Percentiles rank a stretch among this genome's conserved stretches.
These are phyloP conservation scores for Stemphylium beticola DNA, from an alignment of 2,329 filamentous ascomycete species.

Conservation along the genomic window DNA sequence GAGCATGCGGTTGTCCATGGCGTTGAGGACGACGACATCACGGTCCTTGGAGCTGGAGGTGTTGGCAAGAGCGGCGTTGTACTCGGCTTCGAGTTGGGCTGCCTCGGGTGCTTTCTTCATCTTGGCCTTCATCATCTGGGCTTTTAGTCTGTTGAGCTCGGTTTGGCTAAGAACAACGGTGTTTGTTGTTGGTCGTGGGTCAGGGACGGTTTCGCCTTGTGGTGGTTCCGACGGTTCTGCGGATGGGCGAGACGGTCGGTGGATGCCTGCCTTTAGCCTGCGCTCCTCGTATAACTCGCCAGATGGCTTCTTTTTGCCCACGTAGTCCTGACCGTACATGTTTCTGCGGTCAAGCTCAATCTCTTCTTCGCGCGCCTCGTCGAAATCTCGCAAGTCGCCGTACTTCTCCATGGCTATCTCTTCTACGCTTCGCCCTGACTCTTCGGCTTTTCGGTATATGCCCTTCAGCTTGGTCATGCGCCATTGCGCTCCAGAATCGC, in stretches of 20 bases:
- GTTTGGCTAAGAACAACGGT: slow-evolving; percentile 72
- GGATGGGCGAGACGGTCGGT: slow-evolving; percentile 38
- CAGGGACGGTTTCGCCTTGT: slow-evolving; percentile 65
- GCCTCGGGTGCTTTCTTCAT: slow-evolving; percentile 78
- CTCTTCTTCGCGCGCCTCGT: slow-evolving; percentile 91
- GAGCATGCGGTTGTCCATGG: slow-evolving; percentile 89
- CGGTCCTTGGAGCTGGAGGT: slow-evolving; percentile 64
- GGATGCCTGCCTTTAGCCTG: slow-evolving; percentile 64
- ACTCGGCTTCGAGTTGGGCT: slow-evolving; percentile 79
- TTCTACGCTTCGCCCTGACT: slow-evolving; percentile 74
- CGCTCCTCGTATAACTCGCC: slow-evolving; percentile 86
- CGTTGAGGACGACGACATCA: slow-evolving; percentile 78
- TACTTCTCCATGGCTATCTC: slow-evolving; percentile 84
- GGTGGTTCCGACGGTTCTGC: slow-evolving; percentile 42
- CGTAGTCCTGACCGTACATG: slow-evolving; percentile 83
- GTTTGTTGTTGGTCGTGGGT: slow-evolving; percentile 57
- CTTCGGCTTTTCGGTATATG: slow-evolving; percentile 80
- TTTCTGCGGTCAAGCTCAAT: slow-evolving; percentile 84
- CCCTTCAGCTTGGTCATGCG: slow-evolving; percentile 93
- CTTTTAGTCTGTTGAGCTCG: slow-evolving; percentile 84
- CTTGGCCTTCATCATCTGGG: slow-evolving; percentile 95
- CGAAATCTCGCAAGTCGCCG: slow-evolving; percentile 81
- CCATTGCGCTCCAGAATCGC: slow-evolving; percentile 90
- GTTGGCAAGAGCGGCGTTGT: slow-evolving; percentile 74
- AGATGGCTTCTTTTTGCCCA: slow-evolving; percentile 83